These are phyloP conservation scores for Stereum hirsutum DNA, from an alignment of 1,284 basidiomycete genomes.

Conservation along the genomic window DNA sequence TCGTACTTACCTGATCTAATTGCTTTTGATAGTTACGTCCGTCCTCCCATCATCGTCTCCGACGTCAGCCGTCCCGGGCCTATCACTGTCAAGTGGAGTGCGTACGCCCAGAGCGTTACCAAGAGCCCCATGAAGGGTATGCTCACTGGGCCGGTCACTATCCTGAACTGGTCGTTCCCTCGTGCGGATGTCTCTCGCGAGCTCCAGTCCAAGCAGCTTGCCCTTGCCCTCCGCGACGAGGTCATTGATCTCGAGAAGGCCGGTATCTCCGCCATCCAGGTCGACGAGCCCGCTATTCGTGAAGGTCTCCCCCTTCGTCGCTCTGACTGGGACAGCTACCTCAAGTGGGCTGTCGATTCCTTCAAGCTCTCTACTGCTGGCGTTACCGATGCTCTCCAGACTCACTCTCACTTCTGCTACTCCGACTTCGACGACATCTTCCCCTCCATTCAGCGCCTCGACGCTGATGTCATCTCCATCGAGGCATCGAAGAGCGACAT, in stretches of 20 bases:
- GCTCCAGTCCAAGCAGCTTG: slow-evolving; percentile 97
- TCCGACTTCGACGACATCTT: slow-evolving; percentile 98
- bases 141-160: slow-evolving; percentile 94
- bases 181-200: slow-evolving; percentile 97
- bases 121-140: slow-evolving; percentile 99
- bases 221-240: slow-evolving; percentile 97
- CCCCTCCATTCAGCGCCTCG: slow-evolving; percentile 93
- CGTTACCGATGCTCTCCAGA: slow-evolving; percentile 87
- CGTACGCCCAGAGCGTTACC: slow-evolving; percentile 94
- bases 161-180: slow-evolving; percentile 99
- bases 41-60: slow-evolving; percentile 97
- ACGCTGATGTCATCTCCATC: slow-evolving; percentile 99
- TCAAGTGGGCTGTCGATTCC: slow-evolving; percentile 95
- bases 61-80: slow-evolving; percentile 91
- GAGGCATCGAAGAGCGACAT: slow-evolving; percentile 98
- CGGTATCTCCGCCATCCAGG: slow-evolving; percentile 97
- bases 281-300: slow-evolving; percentile 99
- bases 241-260: slow-evolving; percentile 97
- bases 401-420: slow-evolving; percentile 98
- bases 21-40: slow-evolving; percentile 75
- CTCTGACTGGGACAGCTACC: slow-evolving; percentile 91
- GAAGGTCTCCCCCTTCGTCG: slow-evolving; percentile 96
- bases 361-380: slow-evolving; percentile 96
- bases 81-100: slow-evolving; percentile 97
- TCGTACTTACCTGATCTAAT: slow-evolving; percentile 14